A percentile compares a stretch with the other conserved stretches of the same genome.
Evolutionary conservation across 2,329 filamentous ascomycete species (phyloP).

Genomic region (Stachybotrys chartarum): DNA sequence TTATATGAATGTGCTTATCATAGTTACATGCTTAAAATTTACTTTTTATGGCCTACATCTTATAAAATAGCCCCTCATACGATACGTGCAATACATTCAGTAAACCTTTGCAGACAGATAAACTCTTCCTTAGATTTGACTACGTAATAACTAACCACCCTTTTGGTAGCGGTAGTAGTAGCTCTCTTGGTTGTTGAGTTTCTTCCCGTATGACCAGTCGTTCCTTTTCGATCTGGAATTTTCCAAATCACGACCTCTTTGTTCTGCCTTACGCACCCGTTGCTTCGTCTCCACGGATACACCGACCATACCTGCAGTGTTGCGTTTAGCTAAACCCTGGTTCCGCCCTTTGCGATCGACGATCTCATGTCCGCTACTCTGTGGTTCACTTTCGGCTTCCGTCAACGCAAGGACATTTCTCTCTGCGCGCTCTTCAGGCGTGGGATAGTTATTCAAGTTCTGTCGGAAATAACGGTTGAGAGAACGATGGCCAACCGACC

Average conservation of each 20-base stretch:
- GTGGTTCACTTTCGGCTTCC: constrained; percentile 10
- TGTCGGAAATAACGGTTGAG: constrained; percentile 85
- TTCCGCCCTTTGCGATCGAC: constrained; percentile 40
- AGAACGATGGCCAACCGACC: constrained; percentile 83
- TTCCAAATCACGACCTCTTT: constrained; percentile 59
- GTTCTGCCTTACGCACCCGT: constrained; percentile 58
- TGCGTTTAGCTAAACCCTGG: constrained; percentile 15
- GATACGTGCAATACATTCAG: no score
- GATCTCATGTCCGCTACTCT: constrained; percentile 44
- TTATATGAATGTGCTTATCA: no score
- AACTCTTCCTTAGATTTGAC: neutral
- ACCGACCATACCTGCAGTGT: constrained; percentile 71
- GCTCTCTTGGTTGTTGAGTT: constrained; percentile 64
- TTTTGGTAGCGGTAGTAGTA: constrained; percentile 46
- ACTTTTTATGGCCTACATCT: no score
- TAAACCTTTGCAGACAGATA: no score
- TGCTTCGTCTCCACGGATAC: constrained; percentile 70
- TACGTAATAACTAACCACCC: constrained; percentile 27
- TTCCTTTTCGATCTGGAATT: constrained; percentile 55
- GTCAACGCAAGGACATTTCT: constrained; percentile 53
- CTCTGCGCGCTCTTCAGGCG: constrained; percentile 66
- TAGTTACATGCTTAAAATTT: no score
- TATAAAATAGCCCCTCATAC: no score
- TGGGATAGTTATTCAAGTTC: constrained; percentile 80
- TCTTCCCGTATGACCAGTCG: constrained; percentile 65